phyloP scores from a whole-genome alignment of 2,329 filamentous ascomycete species.

The Cladosporium phlei region DNA sequence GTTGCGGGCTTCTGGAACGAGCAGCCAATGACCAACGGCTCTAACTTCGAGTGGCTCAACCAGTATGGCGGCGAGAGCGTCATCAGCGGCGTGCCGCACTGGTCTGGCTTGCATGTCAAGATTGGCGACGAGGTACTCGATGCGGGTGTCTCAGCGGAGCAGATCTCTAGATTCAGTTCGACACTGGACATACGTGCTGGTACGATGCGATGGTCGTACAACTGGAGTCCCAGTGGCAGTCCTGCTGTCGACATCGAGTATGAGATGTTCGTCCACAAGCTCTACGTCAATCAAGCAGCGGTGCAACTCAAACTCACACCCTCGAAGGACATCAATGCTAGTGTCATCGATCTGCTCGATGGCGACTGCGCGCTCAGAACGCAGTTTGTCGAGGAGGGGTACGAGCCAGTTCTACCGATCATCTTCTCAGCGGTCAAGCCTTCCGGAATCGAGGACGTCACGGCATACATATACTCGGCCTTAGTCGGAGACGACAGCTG shows the following conservation, averaged over 20 bases:
- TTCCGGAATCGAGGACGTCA: slow-evolving; percentile 56
- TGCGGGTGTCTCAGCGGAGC: slow-evolving; percentile 54
- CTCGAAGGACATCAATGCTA: slow-evolving; percentile 49
- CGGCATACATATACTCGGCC: slow-evolving; percentile 55
- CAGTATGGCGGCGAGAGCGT: slow-evolving; percentile 68
- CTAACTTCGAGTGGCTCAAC: slow-evolving; percentile 64
- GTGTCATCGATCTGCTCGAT: slow-evolving; percentile 63
- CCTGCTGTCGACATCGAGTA: slow-evolving; percentile 58
- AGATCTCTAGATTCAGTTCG: slow-evolving; percentile 58
- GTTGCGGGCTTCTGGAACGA: slow-evolving; percentile 63
- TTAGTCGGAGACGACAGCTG: slow-evolving; percentile 37
- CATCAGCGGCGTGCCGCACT: slow-evolving; percentile 67
- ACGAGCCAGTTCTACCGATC: slow-evolving; percentile 46
- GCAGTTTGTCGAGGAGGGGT: slow-evolving; percentile 53
- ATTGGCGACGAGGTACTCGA: slow-evolving; percentile 53
- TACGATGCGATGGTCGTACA: slow-evolving; percentile 60
- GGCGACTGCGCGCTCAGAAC: slow-evolving; percentile 64
- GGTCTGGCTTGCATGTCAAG: slow-evolving; percentile 56
- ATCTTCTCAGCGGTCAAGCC: slow-evolving; percentile 65
- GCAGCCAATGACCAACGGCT: slow-evolving; percentile 54
- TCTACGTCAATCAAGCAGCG: slow-evolving; percentile 57
- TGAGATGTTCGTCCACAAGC: slow-evolving; percentile 61
- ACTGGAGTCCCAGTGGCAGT: slow-evolving; percentile 54
- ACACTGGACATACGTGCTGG: slow-evolving; percentile 61
- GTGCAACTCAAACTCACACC: slow-evolving; percentile 58